Conservation (phyloP, 495 filamentous ascomycete species). For the Bryoglossum gracile region DNA sequence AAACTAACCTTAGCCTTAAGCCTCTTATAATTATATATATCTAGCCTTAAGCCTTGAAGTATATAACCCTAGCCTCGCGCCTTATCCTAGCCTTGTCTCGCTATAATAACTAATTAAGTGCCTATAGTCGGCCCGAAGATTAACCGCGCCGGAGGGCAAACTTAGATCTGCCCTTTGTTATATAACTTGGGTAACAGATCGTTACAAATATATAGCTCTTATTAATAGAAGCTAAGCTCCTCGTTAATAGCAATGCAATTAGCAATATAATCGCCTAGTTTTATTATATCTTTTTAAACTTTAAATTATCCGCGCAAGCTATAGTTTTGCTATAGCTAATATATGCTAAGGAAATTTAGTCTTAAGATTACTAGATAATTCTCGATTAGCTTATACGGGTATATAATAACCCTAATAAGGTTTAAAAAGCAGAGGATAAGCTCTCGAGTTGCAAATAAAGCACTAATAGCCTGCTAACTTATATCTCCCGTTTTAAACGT, state of each 20-base stretch:
- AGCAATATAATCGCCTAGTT: not conserved
- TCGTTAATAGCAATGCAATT: not conserved
- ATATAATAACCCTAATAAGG: slow-evolving; percentile 1
- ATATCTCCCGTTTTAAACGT: not conserved
- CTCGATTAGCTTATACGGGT: not conserved
- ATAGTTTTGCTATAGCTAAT: not conserved
- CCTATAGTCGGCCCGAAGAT: no score
- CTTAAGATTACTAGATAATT: not conserved
- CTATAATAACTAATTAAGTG: no score
- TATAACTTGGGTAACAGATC: no score
- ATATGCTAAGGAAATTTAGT: not conserved
- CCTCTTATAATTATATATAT: no score
- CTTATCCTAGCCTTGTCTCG: no score
- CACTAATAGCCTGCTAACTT: not conserved
- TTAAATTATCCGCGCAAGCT: not conserved
- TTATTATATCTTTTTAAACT: not conserved
- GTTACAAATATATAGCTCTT: no score
- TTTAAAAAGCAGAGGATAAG: not conserved
- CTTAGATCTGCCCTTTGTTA: no score
- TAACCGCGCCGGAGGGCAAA: no score
- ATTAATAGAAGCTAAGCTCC: not conserved
- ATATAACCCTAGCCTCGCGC: no score
- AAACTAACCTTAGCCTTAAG: no score
- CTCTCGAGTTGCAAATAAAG: not conserved
- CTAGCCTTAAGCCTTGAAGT: no score